Percentiles rank a stretch among this genome's conserved stretches.
Conservation (phyloP, 176 grass and related monocot species). For the Rhipidocladum racemiflorum region DNA sequence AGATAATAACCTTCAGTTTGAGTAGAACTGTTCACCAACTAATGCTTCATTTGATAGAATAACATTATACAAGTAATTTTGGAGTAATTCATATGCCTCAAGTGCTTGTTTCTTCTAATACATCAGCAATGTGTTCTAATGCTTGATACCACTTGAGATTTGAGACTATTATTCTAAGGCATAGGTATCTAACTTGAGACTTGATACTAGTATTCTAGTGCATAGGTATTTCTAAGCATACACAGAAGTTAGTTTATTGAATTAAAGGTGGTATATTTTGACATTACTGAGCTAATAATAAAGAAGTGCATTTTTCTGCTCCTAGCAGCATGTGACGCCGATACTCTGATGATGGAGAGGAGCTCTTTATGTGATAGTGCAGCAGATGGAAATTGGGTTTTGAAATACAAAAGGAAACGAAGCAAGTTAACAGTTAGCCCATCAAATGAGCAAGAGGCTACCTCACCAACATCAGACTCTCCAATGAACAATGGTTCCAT, state of each 20-base stretch:
- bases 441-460: slow-evolving; percentile 63
- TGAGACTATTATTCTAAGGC: background rate
- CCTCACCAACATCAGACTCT: slow-evolving; percentile 49
- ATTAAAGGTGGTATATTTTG: slow-evolving; percentile 9
- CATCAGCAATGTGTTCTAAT: background rate
- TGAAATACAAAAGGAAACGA: slow-evolving; percentile 88
- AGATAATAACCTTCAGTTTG: background rate
- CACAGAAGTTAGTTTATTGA: background rate
- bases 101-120: background rate
- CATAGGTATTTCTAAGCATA: background rate
- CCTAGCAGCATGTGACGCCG: slow-evolving; percentile 33
- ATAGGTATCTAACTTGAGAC: background rate
- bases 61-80: background rate
- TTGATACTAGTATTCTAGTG: background rate
- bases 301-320: slow-evolving; percentile 19
- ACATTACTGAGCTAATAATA: slow-evolving; percentile 9
- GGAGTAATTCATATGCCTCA: slow-evolving; percentile 1
- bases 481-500: slow-evolving; percentile 36
- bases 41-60: slow-evolving; percentile 14
- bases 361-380: slow-evolving; percentile 70
- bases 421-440: slow-evolving; percentile 53
- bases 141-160: background rate
- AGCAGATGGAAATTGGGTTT: slow-evolving; percentile 66
- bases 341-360: slow-evolving; percentile 65
- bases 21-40: background rate